Conservation (phyloP, 495 filamentous ascomycete species). For the Penicillium pulvis region DNA sequence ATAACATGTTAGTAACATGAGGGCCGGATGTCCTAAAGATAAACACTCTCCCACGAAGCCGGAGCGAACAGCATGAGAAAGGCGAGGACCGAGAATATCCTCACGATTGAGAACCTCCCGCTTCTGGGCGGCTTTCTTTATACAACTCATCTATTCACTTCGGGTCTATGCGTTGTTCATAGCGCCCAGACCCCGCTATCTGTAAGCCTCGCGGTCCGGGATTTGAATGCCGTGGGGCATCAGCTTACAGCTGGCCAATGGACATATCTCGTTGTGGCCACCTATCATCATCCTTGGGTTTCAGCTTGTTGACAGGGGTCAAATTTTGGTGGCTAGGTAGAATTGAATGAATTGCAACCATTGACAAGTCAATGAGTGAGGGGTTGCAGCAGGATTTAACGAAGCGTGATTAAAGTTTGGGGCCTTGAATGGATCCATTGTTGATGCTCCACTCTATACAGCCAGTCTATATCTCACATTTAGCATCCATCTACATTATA, state of each 20-base stretch:
- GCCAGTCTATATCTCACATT: neutral
- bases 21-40: neutral
- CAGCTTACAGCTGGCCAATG: neutral
- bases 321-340: neutral
- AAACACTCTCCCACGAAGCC: neutral
- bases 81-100: neutral
- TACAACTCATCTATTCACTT: neutral
- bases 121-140: neutral
- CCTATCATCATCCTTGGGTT: neutral
- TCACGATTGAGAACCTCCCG: neutral
- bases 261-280: neutral
- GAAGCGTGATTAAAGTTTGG: neutral
- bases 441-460: neutral
- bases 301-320: neutral
- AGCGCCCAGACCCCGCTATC: neutral
- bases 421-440: neutral
- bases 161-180: neutral
- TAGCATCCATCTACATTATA: neutral
- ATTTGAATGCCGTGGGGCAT: neutral
- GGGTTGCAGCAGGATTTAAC: neutral
- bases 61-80: neutral
- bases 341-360: neutral
- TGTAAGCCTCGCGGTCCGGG: neutral
- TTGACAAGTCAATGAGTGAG: neutral
- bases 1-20: neutral